phyloP scores from a whole-genome alignment of 768 basidiomycete species.

The Naematelia encephala region DNA sequence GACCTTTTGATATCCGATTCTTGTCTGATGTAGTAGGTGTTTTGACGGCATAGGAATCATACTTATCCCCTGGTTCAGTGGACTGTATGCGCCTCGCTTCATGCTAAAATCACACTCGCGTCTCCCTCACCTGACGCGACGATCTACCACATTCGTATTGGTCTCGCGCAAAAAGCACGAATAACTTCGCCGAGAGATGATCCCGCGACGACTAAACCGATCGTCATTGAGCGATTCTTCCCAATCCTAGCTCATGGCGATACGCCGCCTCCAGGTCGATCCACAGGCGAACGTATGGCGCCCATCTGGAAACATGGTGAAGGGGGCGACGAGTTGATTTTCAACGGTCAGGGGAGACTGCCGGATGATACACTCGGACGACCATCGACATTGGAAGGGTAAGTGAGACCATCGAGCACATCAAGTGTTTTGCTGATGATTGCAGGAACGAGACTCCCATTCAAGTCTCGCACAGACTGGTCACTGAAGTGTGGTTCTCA shows the following conservation, averaged over 20 bases:
- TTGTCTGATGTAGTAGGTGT: slow-evolving; percentile 25
- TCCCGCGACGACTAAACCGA: slow-evolving; percentile 17
- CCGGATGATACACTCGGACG: slow-evolving; percentile 37
- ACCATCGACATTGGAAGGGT: slow-evolving; percentile 43
- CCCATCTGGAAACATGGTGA: slow-evolving; percentile 20
- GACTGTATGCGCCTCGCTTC: slow-evolving; percentile 28
- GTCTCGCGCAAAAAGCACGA: slow-evolving; percentile 24
- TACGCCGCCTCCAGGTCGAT: slow-evolving; percentile 8
- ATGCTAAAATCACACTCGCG: slow-evolving; percentile 17
- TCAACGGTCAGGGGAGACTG: slow-evolving; percentile 25
- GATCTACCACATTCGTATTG: slow-evolving; percentile 29
- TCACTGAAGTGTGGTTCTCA: slow-evolving; percentile 38
- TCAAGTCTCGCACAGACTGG: slow-evolving; percentile 22
- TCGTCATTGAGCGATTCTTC: slow-evolving; percentile 15
- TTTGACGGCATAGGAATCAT: neutral
- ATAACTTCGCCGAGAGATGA: slow-evolving; percentile 32
- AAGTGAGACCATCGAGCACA: slow-evolving; percentile 3
- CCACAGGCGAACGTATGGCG: neutral
- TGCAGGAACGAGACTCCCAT: slow-evolving; percentile 14
- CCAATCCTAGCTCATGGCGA: slow-evolving; percentile 11
- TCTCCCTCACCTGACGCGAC: slow-evolving; percentile 25
- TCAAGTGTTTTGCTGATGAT: neutral
- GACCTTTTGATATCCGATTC: slow-evolving; percentile 16
- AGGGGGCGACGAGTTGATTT: slow-evolving; percentile 15
- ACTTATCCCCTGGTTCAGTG: slow-evolving; percentile 16